These are phyloP conservation scores for Coleophoma crateriformis DNA, from an alignment of 2,329 filamentous ascomycete genomes.

Conservation along the genomic window DNA sequence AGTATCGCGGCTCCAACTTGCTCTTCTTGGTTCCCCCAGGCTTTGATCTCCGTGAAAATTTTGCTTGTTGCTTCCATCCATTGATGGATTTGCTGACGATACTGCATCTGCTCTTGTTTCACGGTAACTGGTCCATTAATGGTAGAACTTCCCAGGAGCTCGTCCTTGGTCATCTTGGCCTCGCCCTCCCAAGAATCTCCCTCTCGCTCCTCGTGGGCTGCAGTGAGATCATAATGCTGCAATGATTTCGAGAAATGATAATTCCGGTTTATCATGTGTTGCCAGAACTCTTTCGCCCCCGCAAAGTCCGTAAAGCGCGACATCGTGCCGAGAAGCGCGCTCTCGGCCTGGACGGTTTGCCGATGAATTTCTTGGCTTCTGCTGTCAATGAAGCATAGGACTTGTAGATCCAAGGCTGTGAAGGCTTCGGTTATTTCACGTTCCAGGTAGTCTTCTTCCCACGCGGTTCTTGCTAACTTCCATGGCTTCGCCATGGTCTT, in stretches of 20 bases:
- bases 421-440: conserved; percentile 7
- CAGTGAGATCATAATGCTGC: neutral
- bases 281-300: conserved; percentile 2
- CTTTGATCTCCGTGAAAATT: neutral
- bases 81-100: conserved; percentile 3
- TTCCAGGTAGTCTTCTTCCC: conserved; percentile 1
- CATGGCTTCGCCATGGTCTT: neutral
- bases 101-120: conserved; percentile 1
- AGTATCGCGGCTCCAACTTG: neutral
- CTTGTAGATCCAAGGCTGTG: conserved; percentile 6
- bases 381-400: conserved; percentile 6
- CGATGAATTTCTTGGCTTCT: neutral
- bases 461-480: neutral
- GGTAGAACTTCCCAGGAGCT: conserved; percentile 1
- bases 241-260: conserved; percentile 8
- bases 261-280: conserved; percentile 7
- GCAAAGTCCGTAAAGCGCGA: neutral
- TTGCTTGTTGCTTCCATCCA: neutral
- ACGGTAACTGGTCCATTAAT: neutral
- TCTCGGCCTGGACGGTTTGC: neutral
- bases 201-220: neutral
- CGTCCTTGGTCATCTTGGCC: neutral
- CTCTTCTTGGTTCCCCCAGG: neutral
- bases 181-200: neutral
- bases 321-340: neutral